These are phyloP conservation scores for Blepharisma stoltei DNA, from an alignment of 73 alveolate genomes.

Conservation along the genomic window DNA sequence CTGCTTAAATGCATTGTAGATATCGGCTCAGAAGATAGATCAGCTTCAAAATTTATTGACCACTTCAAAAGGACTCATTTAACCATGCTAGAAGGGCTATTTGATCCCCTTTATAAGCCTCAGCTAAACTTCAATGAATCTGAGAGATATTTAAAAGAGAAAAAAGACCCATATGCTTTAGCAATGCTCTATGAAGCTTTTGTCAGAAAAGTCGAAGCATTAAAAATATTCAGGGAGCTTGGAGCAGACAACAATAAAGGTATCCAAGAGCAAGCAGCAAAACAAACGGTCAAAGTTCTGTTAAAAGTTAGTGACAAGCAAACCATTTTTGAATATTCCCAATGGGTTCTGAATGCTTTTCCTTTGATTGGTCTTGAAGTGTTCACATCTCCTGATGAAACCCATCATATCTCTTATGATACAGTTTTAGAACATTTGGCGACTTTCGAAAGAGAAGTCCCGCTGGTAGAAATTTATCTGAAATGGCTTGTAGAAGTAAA, in stretches of 20 bases:
- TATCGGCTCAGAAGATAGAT: background rate
- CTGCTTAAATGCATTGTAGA: slow-evolving; percentile 20
- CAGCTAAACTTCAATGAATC: slow-evolving; percentile 16
- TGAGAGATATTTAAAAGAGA: slow-evolving; percentile 1
- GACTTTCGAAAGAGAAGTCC: background rate
- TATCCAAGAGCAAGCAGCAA: background rate
- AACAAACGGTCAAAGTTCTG: slow-evolving; percentile 23
- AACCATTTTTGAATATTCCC: background rate
- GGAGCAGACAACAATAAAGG: background rate
- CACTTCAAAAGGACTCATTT: background rate
- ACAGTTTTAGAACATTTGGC: background rate
- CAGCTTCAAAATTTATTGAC: background rate
- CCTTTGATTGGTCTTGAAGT: slow-evolving; percentile 20
- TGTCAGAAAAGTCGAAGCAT: slow-evolving; percentile 29
- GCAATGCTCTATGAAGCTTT: slow-evolving; percentile 26
- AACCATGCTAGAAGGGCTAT: background rate
- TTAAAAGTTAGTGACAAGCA: slow-evolving; percentile 11
- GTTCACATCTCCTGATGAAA: slow-evolving; percentile 22
- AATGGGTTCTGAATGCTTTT: slow-evolving; percentile 24
- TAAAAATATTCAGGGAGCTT: background rate
- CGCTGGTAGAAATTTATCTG: slow-evolving; percentile 1
- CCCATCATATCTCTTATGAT: slow-evolving; percentile 9
- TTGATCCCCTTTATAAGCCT: slow-evolving; percentile 28
- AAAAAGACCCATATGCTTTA: slow-evolving; percentile 17
- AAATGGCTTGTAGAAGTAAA: slow-evolving; percentile 28